A percentile compares a stretch with the other conserved stretches of the same genome.
Evolutionary conservation across 768 basidiomycete genomes (phyloP).

Genomic region (Trametopsis cervina): DNA sequence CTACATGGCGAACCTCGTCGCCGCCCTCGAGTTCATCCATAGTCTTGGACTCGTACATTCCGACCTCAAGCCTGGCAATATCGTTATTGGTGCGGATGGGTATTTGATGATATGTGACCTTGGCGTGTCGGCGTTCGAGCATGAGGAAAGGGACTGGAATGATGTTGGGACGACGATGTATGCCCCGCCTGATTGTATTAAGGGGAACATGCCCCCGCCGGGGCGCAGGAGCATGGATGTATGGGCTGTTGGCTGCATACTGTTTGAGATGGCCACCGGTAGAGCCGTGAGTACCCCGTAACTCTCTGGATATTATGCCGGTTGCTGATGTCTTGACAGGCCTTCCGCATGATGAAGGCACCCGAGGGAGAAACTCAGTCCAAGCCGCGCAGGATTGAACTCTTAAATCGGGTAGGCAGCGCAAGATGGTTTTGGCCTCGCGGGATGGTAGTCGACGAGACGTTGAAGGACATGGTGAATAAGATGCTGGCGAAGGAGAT

Average conservation of each 20-base stretch:
- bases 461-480: conserved; percentile 36
- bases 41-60: conserved; percentile 39
- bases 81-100: conserved; percentile 48
- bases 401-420: conserved; percentile 22
- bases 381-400: neutral
- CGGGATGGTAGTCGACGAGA: conserved; percentile 28
- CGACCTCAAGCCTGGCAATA: conserved; percentile 53
- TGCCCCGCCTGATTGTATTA: conserved; percentile 41
- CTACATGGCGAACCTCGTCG: conserved; percentile 48
- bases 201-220: neutral
- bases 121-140: conserved; percentile 26
- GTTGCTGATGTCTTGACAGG: neutral
- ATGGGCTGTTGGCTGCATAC: conserved; percentile 44
- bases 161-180: conserved; percentile 40
- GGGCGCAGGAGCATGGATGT: conserved; percentile 38
- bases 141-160: conserved; percentile 24
- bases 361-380: neutral
- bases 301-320: conserved; percentile 9
- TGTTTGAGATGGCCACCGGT: conserved; percentile 47
- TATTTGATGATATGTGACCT: conserved; percentile 51
- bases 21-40: conserved; percentile 43
- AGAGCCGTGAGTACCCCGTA: conserved; percentile 24
- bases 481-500: conserved; percentile 34
- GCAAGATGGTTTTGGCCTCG: conserved; percentile 34
- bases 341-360: conserved; percentile 10